These are phyloP conservation scores for Casuarina glauca DNA, from an alignment of 306 rosid genomes.

Conservation along the genomic window DNA sequence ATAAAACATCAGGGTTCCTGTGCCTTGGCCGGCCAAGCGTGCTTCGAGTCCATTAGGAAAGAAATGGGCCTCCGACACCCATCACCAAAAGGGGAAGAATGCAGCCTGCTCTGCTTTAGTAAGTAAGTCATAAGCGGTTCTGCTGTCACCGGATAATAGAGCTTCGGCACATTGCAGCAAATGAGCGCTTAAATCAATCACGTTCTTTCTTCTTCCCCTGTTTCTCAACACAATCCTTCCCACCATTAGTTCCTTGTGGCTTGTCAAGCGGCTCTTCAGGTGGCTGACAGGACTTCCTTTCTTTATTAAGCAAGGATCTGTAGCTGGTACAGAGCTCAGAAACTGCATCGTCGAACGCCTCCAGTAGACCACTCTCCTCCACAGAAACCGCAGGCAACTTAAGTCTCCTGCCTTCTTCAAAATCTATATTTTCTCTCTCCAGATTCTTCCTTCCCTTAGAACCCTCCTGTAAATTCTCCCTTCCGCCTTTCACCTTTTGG, in stretches of 20 bases:
- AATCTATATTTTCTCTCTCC: no score
- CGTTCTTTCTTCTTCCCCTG: constrained; percentile 41
- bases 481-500: no score
- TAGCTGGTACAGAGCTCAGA: no score
- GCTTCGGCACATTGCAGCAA: constrained; percentile 66
- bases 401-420: no score
- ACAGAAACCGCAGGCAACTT: no score
- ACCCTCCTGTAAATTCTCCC: no score
- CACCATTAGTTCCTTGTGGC: constrained; percentile 22
- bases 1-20: constrained; percentile 34
- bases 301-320: no score
- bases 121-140: constrained; percentile 57
- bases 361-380: no score
- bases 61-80: constrained; percentile 35
- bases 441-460: no score
- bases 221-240: constrained; percentile 38
- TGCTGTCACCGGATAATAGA: constrained; percentile 47
- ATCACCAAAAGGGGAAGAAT: no score
- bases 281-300: no score
- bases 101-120: not conserved
- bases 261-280: not conserved
- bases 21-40: constrained; percentile 53
- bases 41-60: constrained; percentile 68
- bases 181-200: constrained; percentile 55
- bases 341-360: no score